Percentiles rank a stretch among this genome's conserved stretches.
Conservation (phyloP, 371 early-diverging fungal species). For the Mortierella sp. region DNA sequence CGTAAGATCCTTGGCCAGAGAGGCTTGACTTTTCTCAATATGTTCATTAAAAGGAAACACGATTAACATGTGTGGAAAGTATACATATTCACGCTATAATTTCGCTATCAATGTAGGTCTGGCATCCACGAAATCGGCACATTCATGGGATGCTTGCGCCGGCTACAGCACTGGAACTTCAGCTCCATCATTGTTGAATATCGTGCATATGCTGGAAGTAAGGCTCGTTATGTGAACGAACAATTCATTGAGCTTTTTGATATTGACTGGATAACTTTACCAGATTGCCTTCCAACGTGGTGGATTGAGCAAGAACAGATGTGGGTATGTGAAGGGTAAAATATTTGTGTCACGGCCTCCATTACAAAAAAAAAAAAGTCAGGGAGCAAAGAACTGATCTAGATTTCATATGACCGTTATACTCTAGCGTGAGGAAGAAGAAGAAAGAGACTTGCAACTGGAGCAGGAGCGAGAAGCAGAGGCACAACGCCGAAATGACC, state of each 20-base stretch:
- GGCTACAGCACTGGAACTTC: slow-evolving; percentile 95
- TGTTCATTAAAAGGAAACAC: background rate
- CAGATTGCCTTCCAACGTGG: slow-evolving; percentile 83
- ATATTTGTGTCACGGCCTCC: background rate
- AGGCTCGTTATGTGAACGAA: slow-evolving; percentile 88
- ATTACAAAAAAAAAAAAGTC: too few species aligned
- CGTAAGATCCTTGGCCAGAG: slow-evolving; percentile 63
- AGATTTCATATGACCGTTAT: background rate
- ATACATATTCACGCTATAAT: background rate
- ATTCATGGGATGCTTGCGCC: slow-evolving; percentile 93
- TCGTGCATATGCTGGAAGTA: slow-evolving; percentile 90
- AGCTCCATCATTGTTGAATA: slow-evolving; percentile 96
- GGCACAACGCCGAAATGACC: slow-evolving; percentile 1
- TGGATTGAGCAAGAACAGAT: slow-evolving; percentile 75
- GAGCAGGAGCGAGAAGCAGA: slow-evolving; percentile 23
- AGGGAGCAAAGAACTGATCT: background rate
- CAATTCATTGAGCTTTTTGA: slow-evolving; percentile 97
- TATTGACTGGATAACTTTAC: slow-evolving; percentile 89
- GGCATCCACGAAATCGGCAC: slow-evolving; percentile 87
- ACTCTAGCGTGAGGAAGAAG: slow-evolving; percentile 39
- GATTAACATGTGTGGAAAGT: too few species aligned
- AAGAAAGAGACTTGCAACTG: slow-evolving; percentile 32
- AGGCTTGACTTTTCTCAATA: background rate
- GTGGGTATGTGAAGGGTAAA: slow-evolving; percentile 55
- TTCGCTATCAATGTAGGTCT: slow-evolving; percentile 56